Base-by-base conservation (phyloP, 495 filamentous ascomycete genomes). In the Friedmanniomyces simplex region DNA sequence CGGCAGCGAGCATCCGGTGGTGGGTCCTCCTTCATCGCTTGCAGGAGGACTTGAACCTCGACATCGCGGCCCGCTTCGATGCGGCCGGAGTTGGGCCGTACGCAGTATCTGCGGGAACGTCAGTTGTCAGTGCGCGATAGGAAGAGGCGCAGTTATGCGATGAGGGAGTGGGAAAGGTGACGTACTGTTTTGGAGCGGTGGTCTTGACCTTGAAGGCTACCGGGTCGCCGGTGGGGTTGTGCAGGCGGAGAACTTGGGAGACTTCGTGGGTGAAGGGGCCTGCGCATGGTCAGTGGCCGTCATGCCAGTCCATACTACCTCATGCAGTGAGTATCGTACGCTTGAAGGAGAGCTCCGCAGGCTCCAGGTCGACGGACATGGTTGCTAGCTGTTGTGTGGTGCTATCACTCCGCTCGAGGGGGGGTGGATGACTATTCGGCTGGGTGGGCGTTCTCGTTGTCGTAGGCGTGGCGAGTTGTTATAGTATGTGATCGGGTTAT, bases 191-290 rank as follows among this genome's bases (percentile, higher is more conserved):
- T 6, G 94, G 93, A 26, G 94, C 94, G 56, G 93, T 98, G 39
- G 93, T 98, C 82, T 98, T 98, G 69, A 98, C 93, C 84, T 98
- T 98, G 81, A 98, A 98, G 16, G 91, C 93, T 55, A 98, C 78
- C 14, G 93, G 82, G 42, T 87, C 84, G 34, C 71, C 74, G 69
- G 83, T 88, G 30, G 83, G 76, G 71, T 98, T 98, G 64, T 74
- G 81, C 60, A 97, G 85, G 55, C 79, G 76, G 55, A 98, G 79
- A 52, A 82, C 74, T 76, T 96, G 86, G 66, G 87, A 82, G 52
- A 96, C 89, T 75, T 97, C 93, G 42, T 83, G 79, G 55, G 85
- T 89, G 71, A 98, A 97, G 53, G 93, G 93, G 37, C 93, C 91
- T 98, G 62, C 59, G 45, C 26, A 54, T 10, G 10, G 25, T 59